Base-by-base conservation (phyloP, 2,329 filamentous ascomycete genomes). In the Cercospora sp. region DNA sequence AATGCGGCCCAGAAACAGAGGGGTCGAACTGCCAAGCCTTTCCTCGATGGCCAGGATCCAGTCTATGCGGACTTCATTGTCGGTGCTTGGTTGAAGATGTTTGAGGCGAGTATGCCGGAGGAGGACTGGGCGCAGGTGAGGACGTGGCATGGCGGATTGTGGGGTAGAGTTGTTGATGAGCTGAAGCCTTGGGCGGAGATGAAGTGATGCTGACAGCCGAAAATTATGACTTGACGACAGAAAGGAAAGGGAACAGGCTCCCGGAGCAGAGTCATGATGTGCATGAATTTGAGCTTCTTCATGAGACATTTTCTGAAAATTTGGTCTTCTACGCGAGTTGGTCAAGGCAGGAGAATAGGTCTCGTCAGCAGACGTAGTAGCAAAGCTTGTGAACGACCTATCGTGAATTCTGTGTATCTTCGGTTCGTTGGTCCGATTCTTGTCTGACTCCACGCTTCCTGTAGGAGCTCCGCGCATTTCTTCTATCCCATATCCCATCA, bases 21-120 rank as follows among this genome's bases (percentile, higher is more conserved):
- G 10, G 71, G 66, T 8, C 48, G 68, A 31, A 57, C 70, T 0
- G 76, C 68, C 12, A 85, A 85, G 6, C 83, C 84, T 0, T 88
- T 84, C 60, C 26, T 88, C 1, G 77, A 86, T 1, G 86, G 85
- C 0, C 59, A 69, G 1, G 73, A 70, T 73, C 79, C 81, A 0
- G 83, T 73, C 55, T 87, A 88, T 78, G 86, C 85, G 1, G 87
- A 89, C 72, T 72, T 87, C 0, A 86, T 88, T 36, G 81, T 89
- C 0, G 86, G 86, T 1, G 85, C 78, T 0, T 89, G 87, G 86
- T 65, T 88, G 74, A 78, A 80, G 5, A 84, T 86, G 82, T 71
- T 82, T 63, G 68, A 71, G 3, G 74, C 48, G 13, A 80, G 78
- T 28, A 72, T 87, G 64, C 81, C 81, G 0, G 63, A 72, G 64